Evolutionary conservation across 148 eudicot genomes (phyloP).

Genomic region (Selenicereus undatus): DNA sequence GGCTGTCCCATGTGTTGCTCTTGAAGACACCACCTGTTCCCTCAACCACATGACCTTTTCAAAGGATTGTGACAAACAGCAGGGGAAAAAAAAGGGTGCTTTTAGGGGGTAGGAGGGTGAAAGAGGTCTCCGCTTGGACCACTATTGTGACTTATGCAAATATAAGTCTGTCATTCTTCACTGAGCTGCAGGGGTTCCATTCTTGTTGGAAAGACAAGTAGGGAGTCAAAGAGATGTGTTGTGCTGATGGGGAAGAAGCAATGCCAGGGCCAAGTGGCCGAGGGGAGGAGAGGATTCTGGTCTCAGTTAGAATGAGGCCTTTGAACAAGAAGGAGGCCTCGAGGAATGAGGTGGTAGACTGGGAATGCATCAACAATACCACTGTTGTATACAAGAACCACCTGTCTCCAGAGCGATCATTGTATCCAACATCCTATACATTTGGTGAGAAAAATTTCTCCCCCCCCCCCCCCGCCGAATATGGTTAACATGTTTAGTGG

Average conservation of each 20-base stretch:
- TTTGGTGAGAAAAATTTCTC: constrained; percentile 51
- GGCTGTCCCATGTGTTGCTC: constrained; percentile 37
- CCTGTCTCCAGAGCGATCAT: constrained; percentile 55
- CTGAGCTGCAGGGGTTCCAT: neutral
- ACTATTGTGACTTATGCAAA: neutral
- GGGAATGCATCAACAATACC: constrained; percentile 76
- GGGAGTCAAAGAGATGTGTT: constrained; percentile 29
- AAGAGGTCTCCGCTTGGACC: constrained; percentile 12
- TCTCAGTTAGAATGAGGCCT: constrained; percentile 87
- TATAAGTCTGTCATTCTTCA: neutral
- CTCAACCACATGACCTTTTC: constrained; percentile 10
- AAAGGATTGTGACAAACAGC: neutral
- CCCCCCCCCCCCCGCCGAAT: neutral
- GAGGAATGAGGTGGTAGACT: constrained; percentile 68
- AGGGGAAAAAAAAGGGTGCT: neutral
- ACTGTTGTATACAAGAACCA: constrained; percentile 69
- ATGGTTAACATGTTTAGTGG: neutral
- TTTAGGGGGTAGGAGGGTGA: constrained; percentile 9
- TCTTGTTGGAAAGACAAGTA: neutral
- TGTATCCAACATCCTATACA: constrained; percentile 76
- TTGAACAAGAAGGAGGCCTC: constrained; percentile 73
- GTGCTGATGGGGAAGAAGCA: constrained; percentile 36
- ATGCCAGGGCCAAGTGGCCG: constrained; percentile 19
- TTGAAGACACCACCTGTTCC: constrained; percentile 21
- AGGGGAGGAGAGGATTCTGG: constrained; percentile 69